A percentile compares a stretch with the other conserved stretches of the same genome.
Evolutionary conservation across 2,329 filamentous ascomycete species (phyloP).

Genomic region (Ceratocystis huliohia): DNA sequence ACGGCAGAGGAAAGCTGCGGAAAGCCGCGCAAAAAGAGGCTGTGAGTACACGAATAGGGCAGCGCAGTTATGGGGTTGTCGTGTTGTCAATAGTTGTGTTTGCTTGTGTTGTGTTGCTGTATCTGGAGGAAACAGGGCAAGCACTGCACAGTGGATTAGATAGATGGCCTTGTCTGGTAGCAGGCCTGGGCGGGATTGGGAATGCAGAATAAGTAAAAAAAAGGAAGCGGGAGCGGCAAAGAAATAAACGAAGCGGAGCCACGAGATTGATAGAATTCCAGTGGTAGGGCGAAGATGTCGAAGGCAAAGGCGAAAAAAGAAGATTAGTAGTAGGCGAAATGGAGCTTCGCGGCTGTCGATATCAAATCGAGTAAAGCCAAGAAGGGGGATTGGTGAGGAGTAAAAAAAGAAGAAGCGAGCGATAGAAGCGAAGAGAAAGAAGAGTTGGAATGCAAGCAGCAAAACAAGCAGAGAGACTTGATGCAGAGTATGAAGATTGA

Average conservation of each 20-base stretch:
- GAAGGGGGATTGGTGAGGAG: neutral
- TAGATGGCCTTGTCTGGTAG: neutral
- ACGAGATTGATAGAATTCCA: constrained; percentile 14
- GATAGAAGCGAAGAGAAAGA: constrained; percentile 11
- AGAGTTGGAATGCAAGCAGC: constrained; percentile 11
- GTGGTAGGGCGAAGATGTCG: constrained; percentile 3
- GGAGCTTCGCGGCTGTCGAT: constrained; percentile 8
- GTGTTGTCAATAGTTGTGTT: neutral
- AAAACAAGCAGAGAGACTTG: neutral
- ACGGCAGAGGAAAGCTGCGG: too few relatives aligned
- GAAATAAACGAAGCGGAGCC: neutral
- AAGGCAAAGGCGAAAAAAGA: neutral
- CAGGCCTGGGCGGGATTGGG: neutral
- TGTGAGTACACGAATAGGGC: neutral
- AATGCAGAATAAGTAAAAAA: neutral
- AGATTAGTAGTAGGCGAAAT: neutral
- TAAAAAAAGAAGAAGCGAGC: constrained; percentile 8
- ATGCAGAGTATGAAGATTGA: neutral
- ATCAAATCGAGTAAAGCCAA: constrained; percentile 15
- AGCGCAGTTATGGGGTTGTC: neutral
- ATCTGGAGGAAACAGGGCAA: constrained; percentile 3
- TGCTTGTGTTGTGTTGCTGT: neutral
- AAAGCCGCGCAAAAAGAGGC: neutral
- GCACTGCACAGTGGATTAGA: neutral
- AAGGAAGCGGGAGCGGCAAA: neutral